Percentiles rank a stretch among this genome's conserved stretches.
Conservation (phyloP, 192 early-diverging fungal genomes). For the Tieghemiomyces parasiticus region DNA sequence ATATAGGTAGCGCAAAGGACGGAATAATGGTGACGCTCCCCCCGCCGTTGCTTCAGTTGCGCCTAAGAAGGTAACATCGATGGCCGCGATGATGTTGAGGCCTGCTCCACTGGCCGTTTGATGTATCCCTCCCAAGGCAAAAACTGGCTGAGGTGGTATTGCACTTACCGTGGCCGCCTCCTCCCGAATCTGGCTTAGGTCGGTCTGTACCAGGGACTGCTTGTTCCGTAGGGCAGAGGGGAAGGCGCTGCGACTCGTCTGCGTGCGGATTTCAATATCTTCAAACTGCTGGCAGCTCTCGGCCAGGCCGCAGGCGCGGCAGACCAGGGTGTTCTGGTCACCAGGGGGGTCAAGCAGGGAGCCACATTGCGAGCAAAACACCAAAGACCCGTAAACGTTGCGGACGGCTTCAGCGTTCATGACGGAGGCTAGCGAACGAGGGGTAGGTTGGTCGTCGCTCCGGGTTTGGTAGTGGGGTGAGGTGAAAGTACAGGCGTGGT, state of each 20-base stretch:
- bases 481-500: too few species aligned
- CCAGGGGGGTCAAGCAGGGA: slow-evolving; percentile 79
- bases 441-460: too few species aligned
- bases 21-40: too few species aligned
- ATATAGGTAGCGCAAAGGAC: too few species aligned
- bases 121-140: too few species aligned
- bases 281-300: slow-evolving; percentile 56
- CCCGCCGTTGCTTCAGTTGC: too few species aligned
- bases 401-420: slow-evolving; percentile 5
- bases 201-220: slow-evolving; percentile 45
- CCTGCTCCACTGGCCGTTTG: too few species aligned
- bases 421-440: background rate
- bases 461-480: too few species aligned
- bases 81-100: too few species aligned
- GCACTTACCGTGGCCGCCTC: slow-evolving; percentile 31
- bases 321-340: slow-evolving; percentile 61
- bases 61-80: too few species aligned
- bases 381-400: slow-evolving; percentile 47
- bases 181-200: slow-evolving; percentile 16
- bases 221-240: slow-evolving; percentile 56
- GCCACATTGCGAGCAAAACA: slow-evolving; percentile 85
- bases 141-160: background rate
- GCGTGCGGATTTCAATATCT: slow-evolving; percentile 65
- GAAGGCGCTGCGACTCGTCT: slow-evolving; percentile 58
- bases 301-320: slow-evolving; percentile 61